A percentile compares a stretch with the other conserved stretches of the same genome.
phyloP scores from a whole-genome alignment of 208 protist species.

The Trypanosomatidae sp. region DNA sequence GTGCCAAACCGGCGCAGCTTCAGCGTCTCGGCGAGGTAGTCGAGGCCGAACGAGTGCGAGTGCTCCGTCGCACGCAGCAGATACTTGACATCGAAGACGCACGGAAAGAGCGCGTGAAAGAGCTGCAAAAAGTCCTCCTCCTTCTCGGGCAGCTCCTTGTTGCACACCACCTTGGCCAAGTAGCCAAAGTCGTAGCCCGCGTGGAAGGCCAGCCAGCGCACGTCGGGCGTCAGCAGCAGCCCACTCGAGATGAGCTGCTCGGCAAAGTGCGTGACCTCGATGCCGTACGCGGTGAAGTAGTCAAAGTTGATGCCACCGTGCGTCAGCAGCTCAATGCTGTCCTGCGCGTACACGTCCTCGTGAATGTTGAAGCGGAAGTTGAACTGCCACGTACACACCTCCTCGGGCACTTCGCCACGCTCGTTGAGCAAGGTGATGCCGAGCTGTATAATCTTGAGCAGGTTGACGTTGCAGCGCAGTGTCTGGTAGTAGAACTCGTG shows the following conservation, averaged over 20 bases:
- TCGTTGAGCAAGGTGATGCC: slow-evolving; percentile 97
- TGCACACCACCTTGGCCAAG: slow-evolving; percentile 93
- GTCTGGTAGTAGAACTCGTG: slow-evolving; percentile 96
- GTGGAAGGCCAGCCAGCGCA: slow-evolving; percentile 98
- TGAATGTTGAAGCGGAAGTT: slow-evolving; percentile 98
- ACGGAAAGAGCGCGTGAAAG: slow-evolving; percentile 94
- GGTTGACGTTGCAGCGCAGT: slow-evolving; percentile 97
- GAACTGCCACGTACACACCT: slow-evolving; percentile 98
- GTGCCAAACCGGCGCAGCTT: slow-evolving; percentile 88
- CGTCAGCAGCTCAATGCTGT: slow-evolving; percentile 95
- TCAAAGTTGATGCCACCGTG: slow-evolving; percentile 96
- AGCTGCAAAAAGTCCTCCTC: slow-evolving; percentile 96
- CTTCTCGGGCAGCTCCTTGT: slow-evolving; percentile 90
- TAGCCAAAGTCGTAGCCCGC: slow-evolving; percentile 99
- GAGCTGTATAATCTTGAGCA: slow-evolving; percentile 98
- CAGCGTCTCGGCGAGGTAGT: slow-evolving; percentile 93
- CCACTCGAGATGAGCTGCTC: slow-evolving; percentile 96
- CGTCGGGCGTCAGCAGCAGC: slow-evolving; percentile 91
- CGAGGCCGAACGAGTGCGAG: slow-evolving; percentile 91
- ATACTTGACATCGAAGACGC: slow-evolving; percentile 98
- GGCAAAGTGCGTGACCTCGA: slow-evolving; percentile 95
- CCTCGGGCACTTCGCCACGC: slow-evolving; percentile 91
- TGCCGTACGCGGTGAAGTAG: slow-evolving; percentile 89
- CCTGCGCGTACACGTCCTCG: slow-evolving; percentile 96
- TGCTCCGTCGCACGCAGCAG: slow-evolving; percentile 91